Evolutionary conservation across 306 rosid species (phyloP).

Genomic region (Neltuma alba): DNA sequence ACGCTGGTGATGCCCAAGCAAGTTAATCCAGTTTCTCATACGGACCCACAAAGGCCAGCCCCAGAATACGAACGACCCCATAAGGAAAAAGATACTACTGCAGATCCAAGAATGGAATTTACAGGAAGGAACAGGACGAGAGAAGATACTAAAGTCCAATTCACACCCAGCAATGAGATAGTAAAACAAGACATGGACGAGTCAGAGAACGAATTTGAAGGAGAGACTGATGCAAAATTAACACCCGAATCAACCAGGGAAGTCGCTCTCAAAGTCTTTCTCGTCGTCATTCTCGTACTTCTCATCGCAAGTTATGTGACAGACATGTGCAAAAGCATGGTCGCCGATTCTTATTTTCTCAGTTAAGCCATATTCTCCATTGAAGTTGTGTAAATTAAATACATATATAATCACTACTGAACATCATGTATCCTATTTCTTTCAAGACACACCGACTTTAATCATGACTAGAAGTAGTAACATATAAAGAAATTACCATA

Average conservation of each 20-base stretch:
- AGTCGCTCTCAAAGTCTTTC: constrained; percentile 43
- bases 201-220: background rate
- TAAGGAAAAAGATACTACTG: background rate
- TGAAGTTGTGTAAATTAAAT: constrained; percentile 17
- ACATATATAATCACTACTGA: background rate
- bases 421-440: background rate
- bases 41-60: background rate
- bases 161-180: background rate
- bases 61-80: background rate
- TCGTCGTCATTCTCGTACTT: constrained; percentile 44
- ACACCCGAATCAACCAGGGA: constrained; percentile 42
- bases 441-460: background rate
- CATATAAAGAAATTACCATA: background rate
- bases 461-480: background rate
- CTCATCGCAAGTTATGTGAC: constrained; percentile 38
- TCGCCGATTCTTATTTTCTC: constrained; percentile 44
- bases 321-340: constrained; percentile 40
- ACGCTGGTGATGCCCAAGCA: constrained; percentile 45
- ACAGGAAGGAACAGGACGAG: background rate
- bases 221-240: background rate
- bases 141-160: background rate
- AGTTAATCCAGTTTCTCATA: background rate
- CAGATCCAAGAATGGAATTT: background rate
- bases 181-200: background rate
- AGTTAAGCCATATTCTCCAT: constrained; percentile 5